These are phyloP conservation scores for Licmophora abbreviata DNA, from an alignment of 108 stramenopile genomes.

Conservation along the genomic window DNA sequence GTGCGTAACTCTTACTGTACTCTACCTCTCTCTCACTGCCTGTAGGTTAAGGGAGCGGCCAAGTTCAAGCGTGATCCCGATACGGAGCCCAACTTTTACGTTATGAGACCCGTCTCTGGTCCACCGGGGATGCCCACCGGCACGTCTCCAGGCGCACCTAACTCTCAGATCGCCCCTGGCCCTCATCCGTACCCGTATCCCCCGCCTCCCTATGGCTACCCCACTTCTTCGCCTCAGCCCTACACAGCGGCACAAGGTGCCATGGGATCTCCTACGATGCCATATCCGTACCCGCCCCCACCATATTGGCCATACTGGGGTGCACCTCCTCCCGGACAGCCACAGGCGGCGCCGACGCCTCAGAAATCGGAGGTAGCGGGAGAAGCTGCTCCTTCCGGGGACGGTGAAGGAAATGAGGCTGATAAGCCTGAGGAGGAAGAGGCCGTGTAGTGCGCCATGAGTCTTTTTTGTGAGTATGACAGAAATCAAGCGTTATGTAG, in stretches of 20 bases:
- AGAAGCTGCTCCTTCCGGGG: no score
- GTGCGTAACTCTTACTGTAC: no score
- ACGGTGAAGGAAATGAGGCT: no score
- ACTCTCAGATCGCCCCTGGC: not conserved
- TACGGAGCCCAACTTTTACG: constrained; percentile 17
- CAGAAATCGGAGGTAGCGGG: no score
- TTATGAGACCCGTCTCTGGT: constrained; percentile 2
- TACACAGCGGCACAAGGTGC: constrained; percentile 17
- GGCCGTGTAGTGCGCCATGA: no score
- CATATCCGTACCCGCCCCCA: not conserved
- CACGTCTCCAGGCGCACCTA: not conserved
- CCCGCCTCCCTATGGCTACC: constrained; percentile 6
- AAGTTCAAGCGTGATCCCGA: constrained; percentile 22
- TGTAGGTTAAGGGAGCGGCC: constrained; percentile 24
- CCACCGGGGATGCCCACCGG: not conserved
- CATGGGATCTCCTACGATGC: no score
- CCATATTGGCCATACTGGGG: not conserved
- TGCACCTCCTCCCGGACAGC: not conserved
- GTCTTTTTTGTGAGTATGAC: no score
- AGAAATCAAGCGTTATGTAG: no score
- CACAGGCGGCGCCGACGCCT: no score
- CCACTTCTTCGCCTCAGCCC: not conserved
- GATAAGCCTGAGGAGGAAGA: no score
- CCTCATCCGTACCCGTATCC: constrained; percentile 4
- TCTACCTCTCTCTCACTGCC: no score